A percentile compares a stretch with the other conserved stretches of the same genome.
phyloP scores from a whole-genome alignment of 805 yeast species.

The Kluyveromyces wickerhamii region DNA sequence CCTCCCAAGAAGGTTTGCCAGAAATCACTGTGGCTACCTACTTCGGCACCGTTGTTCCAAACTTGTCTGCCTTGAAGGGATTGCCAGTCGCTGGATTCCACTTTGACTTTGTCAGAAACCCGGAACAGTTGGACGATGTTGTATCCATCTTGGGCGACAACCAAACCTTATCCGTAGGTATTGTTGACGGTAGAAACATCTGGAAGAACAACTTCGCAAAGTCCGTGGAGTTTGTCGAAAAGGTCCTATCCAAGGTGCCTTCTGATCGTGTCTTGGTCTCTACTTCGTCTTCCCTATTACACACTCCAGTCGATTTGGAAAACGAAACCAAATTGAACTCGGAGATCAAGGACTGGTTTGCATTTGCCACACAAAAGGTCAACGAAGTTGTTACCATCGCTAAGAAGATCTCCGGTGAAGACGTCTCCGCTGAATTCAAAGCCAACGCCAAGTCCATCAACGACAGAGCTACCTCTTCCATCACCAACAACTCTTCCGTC shows the following conservation, averaged over 20 bases:
- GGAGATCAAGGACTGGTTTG: conserved; percentile 94
- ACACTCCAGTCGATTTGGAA: conserved; percentile 95
- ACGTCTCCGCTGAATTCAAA: conserved; percentile 66
- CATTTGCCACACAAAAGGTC: conserved; percentile 96
- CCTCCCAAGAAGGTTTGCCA: conserved; percentile 59
- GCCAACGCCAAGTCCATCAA: conserved; percentile 83
- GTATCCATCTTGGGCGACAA: conserved; percentile 53
- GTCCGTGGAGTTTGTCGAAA: conserved; percentile 73
- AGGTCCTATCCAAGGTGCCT: conserved; percentile 81
- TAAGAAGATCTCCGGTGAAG: conserved; percentile 76
- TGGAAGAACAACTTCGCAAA: conserved; percentile 95
- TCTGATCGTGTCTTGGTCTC: conserved; percentile 80
- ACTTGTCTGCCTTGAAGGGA: conserved; percentile 78
- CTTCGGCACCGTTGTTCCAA: conserved; percentile 98
- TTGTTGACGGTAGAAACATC: conserved; percentile 98
- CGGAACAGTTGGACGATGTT: conserved; percentile 90
- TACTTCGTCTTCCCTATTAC: conserved; percentile 93
- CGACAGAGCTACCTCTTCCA: conserved; percentile 77
- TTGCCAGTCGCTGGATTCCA: conserved; percentile 94
- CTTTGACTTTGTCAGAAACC: conserved; percentile 92
- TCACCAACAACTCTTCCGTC: conserved; percentile 89
- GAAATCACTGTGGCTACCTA: conserved; percentile 80
- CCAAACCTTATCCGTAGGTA: conserved; percentile 90
- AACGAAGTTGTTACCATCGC: conserved; percentile 86
- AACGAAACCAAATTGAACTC: conserved; percentile 87